phyloP scores from a whole-genome alignment of 2,329 filamentous ascomycete genomes.

The Pseudogymnoascus sp. region DNA sequence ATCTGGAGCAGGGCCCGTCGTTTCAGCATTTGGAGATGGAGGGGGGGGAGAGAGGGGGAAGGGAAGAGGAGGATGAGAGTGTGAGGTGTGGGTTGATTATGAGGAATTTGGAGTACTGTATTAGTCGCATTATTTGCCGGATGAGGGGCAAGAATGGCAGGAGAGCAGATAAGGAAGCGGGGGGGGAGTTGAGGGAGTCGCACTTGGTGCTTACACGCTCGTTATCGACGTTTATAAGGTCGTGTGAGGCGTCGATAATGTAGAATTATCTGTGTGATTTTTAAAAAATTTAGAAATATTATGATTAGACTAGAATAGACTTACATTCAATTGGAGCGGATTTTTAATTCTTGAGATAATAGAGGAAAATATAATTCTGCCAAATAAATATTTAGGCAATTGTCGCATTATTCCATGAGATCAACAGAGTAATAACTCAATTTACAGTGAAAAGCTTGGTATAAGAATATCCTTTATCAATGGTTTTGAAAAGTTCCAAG shows the following conservation, averaged over 20 bases:
- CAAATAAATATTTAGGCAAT: neutral
- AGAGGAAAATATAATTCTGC: neutral
- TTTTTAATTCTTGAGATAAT: neutral
- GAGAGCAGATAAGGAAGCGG: neutral
- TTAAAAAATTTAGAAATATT: neutral
- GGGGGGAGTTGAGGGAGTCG: neutral
- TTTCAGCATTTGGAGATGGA: neutral
- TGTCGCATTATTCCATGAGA: neutral
- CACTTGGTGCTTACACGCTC: neutral
- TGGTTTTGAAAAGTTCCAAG: neutral
- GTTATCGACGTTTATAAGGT: neutral
- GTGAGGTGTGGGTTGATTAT: constrained; percentile 1
- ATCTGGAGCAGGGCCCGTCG: neutral
- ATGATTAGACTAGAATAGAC: neutral
- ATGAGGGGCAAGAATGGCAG: neutral
- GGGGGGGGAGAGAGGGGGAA: constrained; percentile 2
- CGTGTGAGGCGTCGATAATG: neutral
- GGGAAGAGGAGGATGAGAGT: neutral
- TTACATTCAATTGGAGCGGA: neutral
- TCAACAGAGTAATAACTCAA: neutral
- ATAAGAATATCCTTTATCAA: neutral
- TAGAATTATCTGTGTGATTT: neutral
- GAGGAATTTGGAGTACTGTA: constrained; percentile 7
- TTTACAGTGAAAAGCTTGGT: neutral
- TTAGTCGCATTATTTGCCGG: neutral